phyloP scores from a whole-genome alignment of 2,329 filamentous ascomycete species.

The Cadophora malorum region DNA sequence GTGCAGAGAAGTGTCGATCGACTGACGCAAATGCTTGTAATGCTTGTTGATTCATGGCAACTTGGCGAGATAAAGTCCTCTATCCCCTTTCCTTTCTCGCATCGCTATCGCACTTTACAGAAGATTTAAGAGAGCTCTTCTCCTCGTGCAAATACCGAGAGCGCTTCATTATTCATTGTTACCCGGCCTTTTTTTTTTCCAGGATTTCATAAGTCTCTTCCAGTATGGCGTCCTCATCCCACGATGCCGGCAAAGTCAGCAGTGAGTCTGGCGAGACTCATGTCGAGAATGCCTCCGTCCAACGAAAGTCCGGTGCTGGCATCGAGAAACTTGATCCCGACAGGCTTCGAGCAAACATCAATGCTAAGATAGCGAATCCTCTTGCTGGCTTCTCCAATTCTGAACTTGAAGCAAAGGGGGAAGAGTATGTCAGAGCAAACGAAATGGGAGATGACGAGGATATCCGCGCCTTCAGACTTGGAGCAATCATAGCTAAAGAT shows the following conservation, averaged over 20 bases:
- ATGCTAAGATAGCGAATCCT: slow-evolving; percentile 60
- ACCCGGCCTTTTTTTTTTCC: not conserved
- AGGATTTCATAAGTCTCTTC: not conserved
- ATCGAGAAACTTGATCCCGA: slow-evolving; percentile 22
- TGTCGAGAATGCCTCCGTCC: slow-evolving; percentile 17
- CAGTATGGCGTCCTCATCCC: not conserved
- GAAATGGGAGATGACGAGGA: slow-evolving; percentile 61
- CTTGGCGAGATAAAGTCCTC: not conserved
- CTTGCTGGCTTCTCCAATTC: slow-evolving; percentile 55
- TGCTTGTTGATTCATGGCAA: slow-evolving; percentile 5
- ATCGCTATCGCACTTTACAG: not conserved
- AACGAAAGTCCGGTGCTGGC: not conserved
- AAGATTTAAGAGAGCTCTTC: not conserved
- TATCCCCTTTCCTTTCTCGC: not conserved
- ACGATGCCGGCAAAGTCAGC: slow-evolving; percentile 2
- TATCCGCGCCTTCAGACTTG: slow-evolving; percentile 63
- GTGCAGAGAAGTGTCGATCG: slow-evolving; percentile 5
- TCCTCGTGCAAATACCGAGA: not conserved
- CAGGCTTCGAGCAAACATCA: slow-evolving; percentile 43
- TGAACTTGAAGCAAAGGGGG: slow-evolving; percentile 61
- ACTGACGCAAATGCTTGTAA: slow-evolving; percentile 3
- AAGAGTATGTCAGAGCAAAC: slow-evolving; percentile 62
- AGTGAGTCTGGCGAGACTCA: slow-evolving; percentile 16
- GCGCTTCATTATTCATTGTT: not conserved
- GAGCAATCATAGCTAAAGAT: slow-evolving; percentile 62